Evolutionary conservation across 768 basidiomycete genomes (phyloP), one percentile per base, ranked within the genome.

Genomic region (Rossbeevera mucosa): DNA sequence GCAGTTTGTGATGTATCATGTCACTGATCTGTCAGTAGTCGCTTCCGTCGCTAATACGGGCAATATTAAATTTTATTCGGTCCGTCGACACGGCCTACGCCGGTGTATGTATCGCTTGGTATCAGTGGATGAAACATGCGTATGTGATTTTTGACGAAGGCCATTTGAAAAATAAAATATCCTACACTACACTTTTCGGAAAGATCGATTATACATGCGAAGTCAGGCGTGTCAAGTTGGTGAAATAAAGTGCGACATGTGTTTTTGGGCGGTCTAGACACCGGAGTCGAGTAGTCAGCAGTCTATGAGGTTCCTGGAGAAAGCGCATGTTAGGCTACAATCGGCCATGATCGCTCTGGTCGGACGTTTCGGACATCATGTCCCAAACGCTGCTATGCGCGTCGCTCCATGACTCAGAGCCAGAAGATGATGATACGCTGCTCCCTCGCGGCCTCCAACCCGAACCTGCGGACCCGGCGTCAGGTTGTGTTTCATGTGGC

Each of bases 351-450:
- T 6, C 44, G 20, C 30, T 12, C 11, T 16, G 43, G 11, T 48
- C 52, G 21, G 58, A 58, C 13, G 43, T 21, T 11, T 57, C 26
- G 38, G 66, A 63, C 29, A 69, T 28, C 38, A 69, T 24, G 21
- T 69, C 69, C 67, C 67, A 49, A 13, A 55, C 41, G 28, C 56
- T 58, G 41, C 62, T 64, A 25, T 60, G 58, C 11, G 64, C 66
- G 29, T 67, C 67, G 8, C 60, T 66, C 69, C 68, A 69, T 11
- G 64, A 53, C 26, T 58, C 64, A 26, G 33, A n/a, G 11, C 49
- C 49, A 16, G 55, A 40, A 21, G 57, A 55, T 2, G 62, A 56
- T 1, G 62, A 56, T 8, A n/a, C 47, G 46, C 58, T 62, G 22
- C 12, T 25, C 43, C 64, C 58, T 12, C 55, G 59, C 16, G 55